Evolutionary conservation across 495 filamentous ascomycete species (phyloP).

Genomic region (Aspergillus leporis): DNA sequence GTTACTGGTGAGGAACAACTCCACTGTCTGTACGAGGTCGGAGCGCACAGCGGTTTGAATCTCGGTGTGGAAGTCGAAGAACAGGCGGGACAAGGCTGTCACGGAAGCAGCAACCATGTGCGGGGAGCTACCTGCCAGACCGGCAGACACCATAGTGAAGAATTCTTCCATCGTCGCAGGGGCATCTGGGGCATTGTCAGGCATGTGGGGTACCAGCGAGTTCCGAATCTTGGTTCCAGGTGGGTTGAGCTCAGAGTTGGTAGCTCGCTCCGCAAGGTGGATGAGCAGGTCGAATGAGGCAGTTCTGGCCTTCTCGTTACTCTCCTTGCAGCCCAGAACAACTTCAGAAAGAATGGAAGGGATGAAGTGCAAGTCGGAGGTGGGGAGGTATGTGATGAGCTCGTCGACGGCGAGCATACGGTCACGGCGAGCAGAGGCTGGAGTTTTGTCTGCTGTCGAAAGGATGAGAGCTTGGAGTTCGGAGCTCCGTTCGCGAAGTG

Average conservation of each 20-base stretch:
- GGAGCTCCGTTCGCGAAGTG: conserved; percentile 66
- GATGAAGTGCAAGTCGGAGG: conserved; percentile 82
- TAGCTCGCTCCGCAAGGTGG: conserved; percentile 80
- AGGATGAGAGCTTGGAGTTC: conserved; percentile 82
- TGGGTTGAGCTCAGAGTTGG: conserved; percentile 48
- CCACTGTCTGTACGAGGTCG: conserved; percentile 88
- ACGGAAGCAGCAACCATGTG: conserved; percentile 96
- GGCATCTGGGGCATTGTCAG: conserved; percentile 71
- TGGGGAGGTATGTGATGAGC: conserved; percentile 73
- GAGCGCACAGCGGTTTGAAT: conserved; percentile 60
- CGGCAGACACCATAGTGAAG: conserved; percentile 96
- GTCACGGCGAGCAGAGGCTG: conserved; percentile 79
- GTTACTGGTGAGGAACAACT: conserved; percentile 89
- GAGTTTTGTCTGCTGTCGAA: conserved; percentile 73
- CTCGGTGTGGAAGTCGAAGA: conserved; percentile 77
- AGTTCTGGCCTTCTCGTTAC: conserved; percentile 89
- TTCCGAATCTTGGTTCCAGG: conserved; percentile 77
- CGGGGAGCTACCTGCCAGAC: conserved; percentile 84
- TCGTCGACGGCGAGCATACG: conserved; percentile 79
- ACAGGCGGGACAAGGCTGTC: conserved; percentile 84
- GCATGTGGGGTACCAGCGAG: conserved; percentile 82
- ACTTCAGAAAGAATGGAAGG: conserved; percentile 89
- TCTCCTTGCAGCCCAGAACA: conserved; percentile 91
- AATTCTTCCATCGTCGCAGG: conserved; percentile 86
- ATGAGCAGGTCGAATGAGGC: conserved; percentile 90